Conservation (phyloP, 495 filamentous ascomycete genomes). For the Penicillium manginii region DNA sequence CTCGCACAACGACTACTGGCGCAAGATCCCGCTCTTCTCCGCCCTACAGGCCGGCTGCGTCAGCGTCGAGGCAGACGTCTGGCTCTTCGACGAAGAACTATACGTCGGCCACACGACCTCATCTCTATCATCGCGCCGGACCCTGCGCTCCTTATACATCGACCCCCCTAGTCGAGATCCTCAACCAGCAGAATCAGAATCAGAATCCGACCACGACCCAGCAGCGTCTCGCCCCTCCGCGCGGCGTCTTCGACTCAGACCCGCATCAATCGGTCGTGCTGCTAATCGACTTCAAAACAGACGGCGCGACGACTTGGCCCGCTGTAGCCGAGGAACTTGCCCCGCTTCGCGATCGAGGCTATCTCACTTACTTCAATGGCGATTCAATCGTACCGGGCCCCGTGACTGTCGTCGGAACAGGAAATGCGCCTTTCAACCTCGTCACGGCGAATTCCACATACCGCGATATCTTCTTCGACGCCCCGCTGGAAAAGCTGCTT, state of each 20-base stretch:
- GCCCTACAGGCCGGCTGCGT: slow-evolving; percentile 68
- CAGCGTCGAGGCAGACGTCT: slow-evolving; percentile 84
- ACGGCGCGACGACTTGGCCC: slow-evolving; percentile 49
- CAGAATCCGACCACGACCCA: no score
- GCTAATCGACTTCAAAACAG: slow-evolving; percentile 74
- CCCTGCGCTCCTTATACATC: slow-evolving; percentile 58
- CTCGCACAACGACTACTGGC: slow-evolving; percentile 93
- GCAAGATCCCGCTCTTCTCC: slow-evolving; percentile 70
- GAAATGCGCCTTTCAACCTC: slow-evolving; percentile 72
- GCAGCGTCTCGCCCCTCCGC: slow-evolving; percentile 24
- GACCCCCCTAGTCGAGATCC: slow-evolving; percentile 56
- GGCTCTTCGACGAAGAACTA: slow-evolving; percentile 72
- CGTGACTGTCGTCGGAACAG: slow-evolving; percentile 80
- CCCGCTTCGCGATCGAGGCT: slow-evolving; percentile 67
- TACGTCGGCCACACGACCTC: slow-evolving; percentile 60
- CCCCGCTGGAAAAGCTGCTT: slow-evolving; percentile 50
- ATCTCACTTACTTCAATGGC: slow-evolving; percentile 61
- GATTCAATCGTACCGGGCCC: slow-evolving; percentile 53
- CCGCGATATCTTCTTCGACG: slow-evolving; percentile 68
- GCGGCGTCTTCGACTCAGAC: slow-evolving; percentile 55
- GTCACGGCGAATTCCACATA: slow-evolving; percentile 50
- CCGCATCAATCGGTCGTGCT: slow-evolving; percentile 64
- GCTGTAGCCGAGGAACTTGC: slow-evolving; percentile 62
- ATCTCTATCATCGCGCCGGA: slow-evolving; percentile 51
- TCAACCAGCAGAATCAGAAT: slow-evolving; percentile 58